These are phyloP conservation scores for Komagataea norvegica DNA, from an alignment of 1,139 yeast genomes.

Conservation along the genomic window DNA sequence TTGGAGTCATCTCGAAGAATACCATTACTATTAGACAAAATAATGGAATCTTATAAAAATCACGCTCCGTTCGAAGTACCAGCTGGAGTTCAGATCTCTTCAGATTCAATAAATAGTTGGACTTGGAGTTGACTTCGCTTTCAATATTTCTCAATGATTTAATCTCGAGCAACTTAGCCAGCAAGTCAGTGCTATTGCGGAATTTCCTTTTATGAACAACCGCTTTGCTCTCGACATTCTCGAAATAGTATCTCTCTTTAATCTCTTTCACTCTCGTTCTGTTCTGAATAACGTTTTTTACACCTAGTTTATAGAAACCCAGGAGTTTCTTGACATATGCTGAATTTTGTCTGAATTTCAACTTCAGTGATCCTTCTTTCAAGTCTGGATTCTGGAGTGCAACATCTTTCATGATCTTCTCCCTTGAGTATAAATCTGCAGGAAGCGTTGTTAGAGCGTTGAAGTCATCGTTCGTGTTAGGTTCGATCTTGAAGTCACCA, in stretches of 20 bases:
- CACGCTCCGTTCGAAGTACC: constrained; percentile 52
- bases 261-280: constrained; percentile 27
- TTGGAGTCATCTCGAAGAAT: constrained; percentile 61
- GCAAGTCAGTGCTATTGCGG: constrained; percentile 19
- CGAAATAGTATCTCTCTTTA: constrained; percentile 21
- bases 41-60: constrained; percentile 55
- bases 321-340: constrained; percentile 40
- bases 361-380: constrained; percentile 16
- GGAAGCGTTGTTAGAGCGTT: constrained; percentile 42
- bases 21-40: constrained; percentile 55
- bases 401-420: constrained; percentile 32
- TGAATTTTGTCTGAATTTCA: constrained; percentile 35
- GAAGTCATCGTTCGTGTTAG: constrained; percentile 14
- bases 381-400: constrained; percentile 25
- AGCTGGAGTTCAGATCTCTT: constrained; percentile 51
- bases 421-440: constrained; percentile 2
- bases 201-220: constrained; percentile 26
- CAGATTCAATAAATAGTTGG: constrained; percentile 28
- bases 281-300: constrained; percentile 47
- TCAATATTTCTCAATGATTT: constrained; percentile 22
- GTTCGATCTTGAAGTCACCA: not conserved
- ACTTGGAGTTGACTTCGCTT: constrained; percentile 18
- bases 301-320: constrained; percentile 49
- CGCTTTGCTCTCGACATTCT: constrained; percentile 23
- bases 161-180: constrained; percentile 22